Evolutionary conservation across 805 yeast species (phyloP).

Genomic region (Kuraishia borneana): DNA sequence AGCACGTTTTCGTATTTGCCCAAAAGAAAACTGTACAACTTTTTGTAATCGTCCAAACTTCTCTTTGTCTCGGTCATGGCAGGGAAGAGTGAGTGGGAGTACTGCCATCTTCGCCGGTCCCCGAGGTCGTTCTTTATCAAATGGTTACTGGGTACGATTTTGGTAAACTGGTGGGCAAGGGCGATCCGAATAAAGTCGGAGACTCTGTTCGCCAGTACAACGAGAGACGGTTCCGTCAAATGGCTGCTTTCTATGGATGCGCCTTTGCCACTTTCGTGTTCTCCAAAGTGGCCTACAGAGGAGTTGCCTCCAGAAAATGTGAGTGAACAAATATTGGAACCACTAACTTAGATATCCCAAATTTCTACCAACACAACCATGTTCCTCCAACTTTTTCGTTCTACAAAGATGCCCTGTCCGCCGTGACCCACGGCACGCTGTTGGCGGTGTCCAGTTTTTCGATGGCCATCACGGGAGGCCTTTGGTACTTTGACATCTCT

Average conservation of each 20-base stretch:
- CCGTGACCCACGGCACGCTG: slow-evolving; percentile 72
- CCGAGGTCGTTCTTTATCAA: too few relatives aligned
- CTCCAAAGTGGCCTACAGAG: slow-evolving; percentile 64
- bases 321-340: slow-evolving; percentile 11
- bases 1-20: slow-evolving; percentile 1
- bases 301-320: slow-evolving; percentile 63
- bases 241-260: slow-evolving; percentile 60
- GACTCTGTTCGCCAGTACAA: slow-evolving; percentile 37
- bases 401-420: slow-evolving; percentile 74
- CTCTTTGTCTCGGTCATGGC: slow-evolving; percentile 1
- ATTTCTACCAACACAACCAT: slow-evolving; percentile 74
- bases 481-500: slow-evolving; percentile 74
- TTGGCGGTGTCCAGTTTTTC: slow-evolving; percentile 63
- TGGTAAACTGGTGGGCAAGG: slow-evolving; percentile 3
- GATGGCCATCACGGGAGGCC: slow-evolving; percentile 62
- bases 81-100: slow-evolving; percentile 1
- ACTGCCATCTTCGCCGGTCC: too few relatives aligned
- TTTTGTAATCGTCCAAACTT: slow-evolving; percentile 2
- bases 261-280: slow-evolving; percentile 64
- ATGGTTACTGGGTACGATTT: slow-evolving; percentile 1
- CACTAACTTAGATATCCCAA: slow-evolving; percentile 39
- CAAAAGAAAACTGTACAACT: slow-evolving; percentile 2
- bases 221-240: slow-evolving; percentile 56
- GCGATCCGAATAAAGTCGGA: slow-evolving; percentile 4
- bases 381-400: slow-evolving; percentile 76